Evolutionary conservation across 192 early-diverging fungal species (phyloP).

Genomic region (Gamsiella multidivaricata): DNA sequence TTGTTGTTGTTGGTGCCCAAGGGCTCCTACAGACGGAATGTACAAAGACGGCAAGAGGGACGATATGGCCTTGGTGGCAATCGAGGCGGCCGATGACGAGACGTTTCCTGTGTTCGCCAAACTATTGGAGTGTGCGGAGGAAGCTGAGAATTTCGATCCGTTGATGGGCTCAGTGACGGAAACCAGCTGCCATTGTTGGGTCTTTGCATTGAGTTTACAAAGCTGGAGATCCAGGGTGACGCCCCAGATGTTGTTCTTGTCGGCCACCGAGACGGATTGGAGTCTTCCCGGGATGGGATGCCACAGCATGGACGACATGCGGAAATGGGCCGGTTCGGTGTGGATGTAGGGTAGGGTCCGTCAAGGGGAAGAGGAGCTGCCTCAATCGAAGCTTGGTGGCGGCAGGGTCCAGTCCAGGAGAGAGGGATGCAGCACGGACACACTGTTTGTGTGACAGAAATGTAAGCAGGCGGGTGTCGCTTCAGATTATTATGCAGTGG

Average conservation of each 20-base stretch:
- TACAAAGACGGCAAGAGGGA: not conserved
- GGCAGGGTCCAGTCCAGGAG: no score
- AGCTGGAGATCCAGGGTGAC: conserved; percentile 48
- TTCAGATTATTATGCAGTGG: no score
- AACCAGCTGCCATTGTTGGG: conserved; percentile 41
- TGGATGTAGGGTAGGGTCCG: no score
- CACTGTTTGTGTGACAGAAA: no score
- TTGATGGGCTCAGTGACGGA: conserved; percentile 23
- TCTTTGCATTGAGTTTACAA: conserved; percentile 20
- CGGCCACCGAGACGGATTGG: conserved; percentile 41
- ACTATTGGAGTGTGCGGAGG: conserved; percentile 7
- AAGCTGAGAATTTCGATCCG: conserved; percentile 9
- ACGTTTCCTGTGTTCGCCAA: not conserved
- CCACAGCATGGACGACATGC: conserved; percentile 18
- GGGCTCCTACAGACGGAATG: not conserved
- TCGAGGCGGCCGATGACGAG: not conserved
- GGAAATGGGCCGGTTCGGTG: no score
- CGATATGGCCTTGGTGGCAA: not conserved
- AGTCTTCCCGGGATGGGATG: conserved; percentile 40
- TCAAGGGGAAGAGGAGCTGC: no score
- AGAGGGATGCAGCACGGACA: no score
- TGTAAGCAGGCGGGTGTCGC: no score
- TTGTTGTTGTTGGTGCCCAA: not conserved
- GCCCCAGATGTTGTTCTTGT: conserved; percentile 44
- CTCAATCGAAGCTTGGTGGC: no score